Evolutionary conservation across 2,329 filamentous ascomycete genomes (phyloP).

Genomic region (Aspergillus nomiae): DNA sequence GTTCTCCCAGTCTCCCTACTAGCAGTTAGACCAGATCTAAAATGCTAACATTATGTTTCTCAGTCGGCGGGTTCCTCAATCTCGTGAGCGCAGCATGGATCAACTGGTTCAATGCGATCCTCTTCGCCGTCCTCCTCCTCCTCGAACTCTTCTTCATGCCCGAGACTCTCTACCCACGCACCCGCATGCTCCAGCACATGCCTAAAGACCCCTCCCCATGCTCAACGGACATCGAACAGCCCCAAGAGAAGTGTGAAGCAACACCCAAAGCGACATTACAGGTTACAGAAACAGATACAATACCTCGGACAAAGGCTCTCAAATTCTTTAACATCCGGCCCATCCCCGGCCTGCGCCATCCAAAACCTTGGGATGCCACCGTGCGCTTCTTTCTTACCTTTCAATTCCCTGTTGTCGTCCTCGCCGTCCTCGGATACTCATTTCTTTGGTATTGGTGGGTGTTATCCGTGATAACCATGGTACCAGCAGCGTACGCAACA

Average conservation of each 20-base stretch:
- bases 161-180: slow-evolving; percentile 60
- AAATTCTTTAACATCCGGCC: slow-evolving; percentile 49
- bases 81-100: slow-evolving; percentile 54
- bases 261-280: neutral
- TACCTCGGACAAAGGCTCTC: slow-evolving; percentile 46
- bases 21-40: neutral
- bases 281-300: slow-evolving; percentile 11
- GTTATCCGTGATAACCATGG: slow-evolving; percentile 54
- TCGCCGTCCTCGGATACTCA: slow-evolving; percentile 53
- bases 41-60: neutral
- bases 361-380: slow-evolving; percentile 50
- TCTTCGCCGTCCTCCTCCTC: slow-evolving; percentile 53
- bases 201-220: slow-evolving; percentile 19
- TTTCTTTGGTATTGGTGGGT: slow-evolving; percentile 63
- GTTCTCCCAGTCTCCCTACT: neutral
- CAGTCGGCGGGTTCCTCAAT: slow-evolving; percentile 56
- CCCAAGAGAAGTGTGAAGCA: neutral
- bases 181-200: slow-evolving; percentile 48
- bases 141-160: slow-evolving; percentile 55
- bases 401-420: slow-evolving; percentile 48
- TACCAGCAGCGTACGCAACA: slow-evolving; percentile 55
- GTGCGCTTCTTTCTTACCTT: slow-evolving; percentile 52
- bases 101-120: slow-evolving; percentile 57
- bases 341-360: slow-evolving; percentile 55
- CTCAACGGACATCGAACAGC: slow-evolving; percentile 30